Base-by-base conservation (phyloP, 2,329 filamentous ascomycete species). In the Erysiphe neolycopersici region DNA sequence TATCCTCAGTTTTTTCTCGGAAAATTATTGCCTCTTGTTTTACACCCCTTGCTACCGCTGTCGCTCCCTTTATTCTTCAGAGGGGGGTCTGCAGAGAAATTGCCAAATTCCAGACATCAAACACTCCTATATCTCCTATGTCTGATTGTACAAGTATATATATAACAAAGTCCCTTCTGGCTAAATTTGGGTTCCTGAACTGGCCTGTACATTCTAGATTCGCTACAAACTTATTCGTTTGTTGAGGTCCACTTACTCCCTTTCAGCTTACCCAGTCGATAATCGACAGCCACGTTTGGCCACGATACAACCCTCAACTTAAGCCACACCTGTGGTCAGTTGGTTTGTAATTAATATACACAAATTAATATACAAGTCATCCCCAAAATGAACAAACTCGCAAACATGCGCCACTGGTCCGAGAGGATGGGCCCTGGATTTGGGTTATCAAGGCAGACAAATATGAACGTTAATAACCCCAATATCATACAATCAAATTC, bases 351-450 rank as follows among this genome's bases (percentile, higher is more conserved):
- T n/a, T 14, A 33, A 33, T 12, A 12, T 33, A 4, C 6, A 22
- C 19, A 22, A 22, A 22, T 22, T 22, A 36, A 36, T 36, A 9
- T 17, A 36, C 13, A 38, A 22, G 2, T 16, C 16, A 11, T 22
- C 17, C 37, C 47, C 67, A 73, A 55, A 57, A 77, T 77, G 73
- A 76, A 77, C 64, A 77, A 76, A 63, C 61, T 77, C 61, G 69
- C 71, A 60, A 75, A 74, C 57, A 76, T 77, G 72, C 71, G 73
- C 66, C 71, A 76, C 64, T 77, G 73, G 73, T 69, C 71, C 59
- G 71, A 75, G 62, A 68, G 71, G 66, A 76, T 76, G 68, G 73
- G 68, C 56, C 71, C 71, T 54, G 73, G 69, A 60, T 76, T 76
- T 54, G 68, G 70, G 59, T 75, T 76, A 67, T 64, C 60, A 47